Evolutionary conservation across 257 asterid species (phyloP), one percentile per base, ranked within the genome.

Genomic region (Sherardia arvensis): DNA sequence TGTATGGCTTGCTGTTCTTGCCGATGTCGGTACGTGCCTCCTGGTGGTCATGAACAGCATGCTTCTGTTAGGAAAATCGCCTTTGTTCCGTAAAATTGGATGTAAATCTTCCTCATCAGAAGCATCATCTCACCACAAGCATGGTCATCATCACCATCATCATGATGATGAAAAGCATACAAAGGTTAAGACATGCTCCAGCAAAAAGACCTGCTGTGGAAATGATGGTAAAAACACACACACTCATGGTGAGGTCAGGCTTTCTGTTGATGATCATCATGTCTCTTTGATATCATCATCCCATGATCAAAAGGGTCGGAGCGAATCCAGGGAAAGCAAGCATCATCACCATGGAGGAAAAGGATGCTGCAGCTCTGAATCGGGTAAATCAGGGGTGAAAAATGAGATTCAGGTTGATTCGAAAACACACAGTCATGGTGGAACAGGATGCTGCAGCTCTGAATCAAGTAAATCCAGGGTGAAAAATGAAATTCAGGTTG

Each of bases 1-100:
- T 0, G 96, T 91, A 9, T 91, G 97, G 97, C 96, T 88, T 9
- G 97, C 97, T 0, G 91, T 91, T 26, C 79, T 91, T 0, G 53
- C 86, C 0, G 96, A 91, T 59, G 87, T 80, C 6, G 97, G 96
- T 30, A 88, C 96, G 0, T 91, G 98, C 69, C 75, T 91, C 73
- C 38, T 88, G 2, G 98, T 91, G 33, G 88, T 91, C n/a, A 65
- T 83, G 4, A 91, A 91, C 79, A 91, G 98, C 69, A 88, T 88
- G 96, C 48, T 86, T 9, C 78, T 91, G 1, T 78, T 88, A 4
- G 65, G 38, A 60, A 84, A 83, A 71, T 28, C 59, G 3, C 10
- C 68, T 3, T 23, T 36, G 51, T 63, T 53, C 1, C 62, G 29
- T 7, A 65, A 61, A 34, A 67, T 65, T 25, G 51, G 73, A 29